Evolutionary conservation across 441 rosid species (phyloP).

Genomic region (Cnidoscolus chayamansa): DNA sequence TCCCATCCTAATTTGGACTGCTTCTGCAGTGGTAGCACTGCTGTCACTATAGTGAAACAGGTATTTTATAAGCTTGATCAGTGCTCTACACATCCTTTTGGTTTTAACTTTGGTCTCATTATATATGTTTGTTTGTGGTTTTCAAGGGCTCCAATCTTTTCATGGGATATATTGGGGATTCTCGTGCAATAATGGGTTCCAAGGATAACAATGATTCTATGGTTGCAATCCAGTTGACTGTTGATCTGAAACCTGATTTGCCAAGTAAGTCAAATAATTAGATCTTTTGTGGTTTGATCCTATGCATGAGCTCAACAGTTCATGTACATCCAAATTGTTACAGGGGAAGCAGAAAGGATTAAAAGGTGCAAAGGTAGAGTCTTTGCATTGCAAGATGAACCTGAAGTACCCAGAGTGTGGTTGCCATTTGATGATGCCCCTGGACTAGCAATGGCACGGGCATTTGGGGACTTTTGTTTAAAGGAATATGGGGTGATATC

Average conservation of each 20-base stretch:
- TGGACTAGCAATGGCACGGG: slow-evolving; percentile 98
- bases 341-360: slow-evolving; percentile 97
- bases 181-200: slow-evolving; percentile 91
- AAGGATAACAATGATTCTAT: slow-evolving; percentile 66
- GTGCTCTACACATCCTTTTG: slow-evolving; percentile 3
- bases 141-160: slow-evolving; percentile 70
- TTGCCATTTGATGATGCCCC: slow-evolving; percentile 98
- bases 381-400: slow-evolving; percentile 94
- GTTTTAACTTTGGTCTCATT: slow-evolving; percentile 15
- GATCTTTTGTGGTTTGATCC: slow-evolving; percentile 5
- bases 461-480: slow-evolving; percentile 96
- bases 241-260: slow-evolving; percentile 93
- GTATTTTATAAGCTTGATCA: slow-evolving; percentile 30
- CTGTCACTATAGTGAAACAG: slow-evolving; percentile 85
- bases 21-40: slow-evolving; percentile 98
- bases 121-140: slow-evolving; percentile 23
- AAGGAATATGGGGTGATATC: slow-evolving; percentile 98
- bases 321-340: slow-evolving; percentile 8
- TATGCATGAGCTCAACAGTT: slow-evolving; percentile 15
- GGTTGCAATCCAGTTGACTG: slow-evolving; percentile 84
- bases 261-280: slow-evolving; percentile 54
- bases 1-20: slow-evolving; percentile 87
- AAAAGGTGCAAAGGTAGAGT: slow-evolving; percentile 92
- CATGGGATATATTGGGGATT: slow-evolving; percentile 93
- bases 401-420: slow-evolving; percentile 97